Conservation (phyloP, 495 filamentous ascomycete genomes). For the Aspergillus cavernicola region DNA sequence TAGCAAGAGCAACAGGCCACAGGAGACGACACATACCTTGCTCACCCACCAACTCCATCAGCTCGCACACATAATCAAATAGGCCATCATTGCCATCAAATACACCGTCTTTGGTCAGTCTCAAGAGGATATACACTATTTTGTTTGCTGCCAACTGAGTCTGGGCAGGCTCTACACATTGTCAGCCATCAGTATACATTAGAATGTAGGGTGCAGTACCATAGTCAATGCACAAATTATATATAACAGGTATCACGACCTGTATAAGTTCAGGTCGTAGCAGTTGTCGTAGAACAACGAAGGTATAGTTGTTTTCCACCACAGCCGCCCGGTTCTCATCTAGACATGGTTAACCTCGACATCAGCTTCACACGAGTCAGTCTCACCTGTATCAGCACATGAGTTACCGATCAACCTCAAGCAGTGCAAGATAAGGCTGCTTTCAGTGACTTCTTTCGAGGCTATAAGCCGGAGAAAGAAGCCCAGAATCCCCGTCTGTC, state of each 20-base stretch:
- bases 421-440: conserved; percentile 46
- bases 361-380: background rate
- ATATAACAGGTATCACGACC: conserved; percentile 64
- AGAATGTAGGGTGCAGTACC: conserved; percentile 40
- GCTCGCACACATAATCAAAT: conserved; percentile 37
- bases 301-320: conserved; percentile 53
- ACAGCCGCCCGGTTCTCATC: conserved; percentile 72
- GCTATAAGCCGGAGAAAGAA: conserved; percentile 60
- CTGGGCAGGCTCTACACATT: conserved; percentile 47
- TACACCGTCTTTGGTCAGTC: conserved; percentile 31
- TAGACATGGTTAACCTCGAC: conserved; percentile 27
- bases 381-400: conserved; percentile 73
- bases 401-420: conserved; percentile 73
- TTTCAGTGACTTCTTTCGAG: conserved; percentile 29
- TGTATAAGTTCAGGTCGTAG: conserved; percentile 46
- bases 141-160: conserved; percentile 58
- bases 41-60: conserved; percentile 38
- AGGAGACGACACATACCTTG: conserved; percentile 30
- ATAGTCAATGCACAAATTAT: conserved; percentile 72
- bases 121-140: conserved; percentile 42
- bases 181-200: conserved; percentile 14
- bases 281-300: conserved; percentile 51
- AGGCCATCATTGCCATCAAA: conserved; percentile 30
- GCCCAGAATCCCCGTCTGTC: conserved; percentile 62
- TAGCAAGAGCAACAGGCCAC: conserved; percentile 1